phyloP scores from a whole-genome alignment of 2,329 filamentous ascomycete species.

The Talaromyces sp. region DNA sequence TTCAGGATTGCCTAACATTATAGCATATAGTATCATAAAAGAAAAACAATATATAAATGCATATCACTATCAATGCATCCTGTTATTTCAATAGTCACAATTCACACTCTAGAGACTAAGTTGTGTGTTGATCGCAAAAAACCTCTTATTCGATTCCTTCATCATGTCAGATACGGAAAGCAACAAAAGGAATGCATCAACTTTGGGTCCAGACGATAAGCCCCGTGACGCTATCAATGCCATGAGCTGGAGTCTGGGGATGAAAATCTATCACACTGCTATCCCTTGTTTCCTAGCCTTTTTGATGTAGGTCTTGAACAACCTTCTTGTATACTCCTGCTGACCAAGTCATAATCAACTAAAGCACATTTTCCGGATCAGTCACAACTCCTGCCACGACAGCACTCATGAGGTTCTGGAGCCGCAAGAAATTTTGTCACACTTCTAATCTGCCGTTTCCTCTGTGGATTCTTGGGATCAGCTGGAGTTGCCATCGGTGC shows the following conservation, averaged over 20 bases:
- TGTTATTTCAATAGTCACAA: neutral
- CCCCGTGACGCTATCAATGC: constrained; percentile 12
- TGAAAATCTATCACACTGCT: constrained; percentile 18
- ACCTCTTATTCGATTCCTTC: neutral
- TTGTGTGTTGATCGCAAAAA: no score
- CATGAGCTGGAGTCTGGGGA: constrained; percentile 13
- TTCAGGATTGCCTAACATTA: no score
- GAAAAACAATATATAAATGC: neutral
- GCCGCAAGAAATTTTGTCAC: constrained; percentile 24
- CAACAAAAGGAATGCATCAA: neutral
- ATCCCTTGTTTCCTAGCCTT: constrained; percentile 18
- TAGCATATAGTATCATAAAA: no score
- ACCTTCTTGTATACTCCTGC: constrained; percentile 1
- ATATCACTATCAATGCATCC: neutral
- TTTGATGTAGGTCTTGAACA: constrained; percentile 15
- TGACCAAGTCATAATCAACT: constrained; percentile 8
- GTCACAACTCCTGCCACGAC: constrained; percentile 5
- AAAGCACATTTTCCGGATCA: constrained; percentile 9
- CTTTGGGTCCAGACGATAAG: neutral
- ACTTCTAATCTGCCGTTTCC: constrained; percentile 21
- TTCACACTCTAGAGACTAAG: neutral
- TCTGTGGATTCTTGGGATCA: constrained; percentile 22
- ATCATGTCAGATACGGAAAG: neutral
- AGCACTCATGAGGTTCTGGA: constrained; percentile 10
- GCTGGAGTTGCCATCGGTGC: constrained; percentile 48